A percentile compares a stretch with the other conserved stretches of the same genome.
phyloP scores from a whole-genome alignment of 208 protist species.

The Balamuthia mandrillaris region DNA sequence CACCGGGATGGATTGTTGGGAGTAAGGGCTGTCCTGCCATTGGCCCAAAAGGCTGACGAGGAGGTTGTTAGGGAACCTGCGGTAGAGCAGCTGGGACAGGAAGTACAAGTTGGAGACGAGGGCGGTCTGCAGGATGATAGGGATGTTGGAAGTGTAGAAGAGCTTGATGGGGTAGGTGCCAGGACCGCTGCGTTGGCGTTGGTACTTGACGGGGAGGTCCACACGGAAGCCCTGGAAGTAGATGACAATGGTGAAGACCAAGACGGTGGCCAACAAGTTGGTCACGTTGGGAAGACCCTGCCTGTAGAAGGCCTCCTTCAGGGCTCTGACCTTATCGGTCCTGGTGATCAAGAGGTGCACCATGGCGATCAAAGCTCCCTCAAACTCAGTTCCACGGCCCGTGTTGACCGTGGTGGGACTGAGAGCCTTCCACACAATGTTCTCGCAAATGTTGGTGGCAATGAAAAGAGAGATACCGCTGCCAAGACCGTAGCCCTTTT shows the following conservation, averaged over 20 bases:
- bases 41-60: slow-evolving; percentile 95
- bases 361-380: slow-evolving; percentile 94
- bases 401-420: slow-evolving; percentile 97
- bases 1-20: slow-evolving; percentile 76
- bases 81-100: slow-evolving; percentile 99
- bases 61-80: slow-evolving; percentile 93
- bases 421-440: slow-evolving; percentile 99
- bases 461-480: slow-evolving; percentile 99
- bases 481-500: slow-evolving; percentile 99
- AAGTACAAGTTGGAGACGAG: slow-evolving; percentile 99
- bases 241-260: slow-evolving; percentile 98
- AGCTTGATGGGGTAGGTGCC: slow-evolving; percentile 99
- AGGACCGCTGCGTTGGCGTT: slow-evolving; percentile 23
- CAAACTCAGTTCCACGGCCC: slow-evolving; percentile 80
- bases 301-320: slow-evolving; percentile 99
- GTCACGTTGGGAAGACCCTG: slow-evolving; percentile 98
- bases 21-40: slow-evolving; percentile 76
- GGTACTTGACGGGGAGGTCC: slow-evolving; percentile 86
- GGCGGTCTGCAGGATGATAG: slow-evolving; percentile 99
- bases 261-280: slow-evolving; percentile 97
- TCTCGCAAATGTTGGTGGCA: slow-evolving; percentile 99
- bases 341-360: slow-evolving; percentile 96
- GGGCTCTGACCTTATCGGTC: slow-evolving; percentile 92
- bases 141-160: slow-evolving; percentile 99
- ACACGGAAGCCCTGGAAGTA: slow-evolving; percentile 99